Conservation (phyloP, 768 basidiomycete genomes). For the Tubosaeta sp. region DNA sequence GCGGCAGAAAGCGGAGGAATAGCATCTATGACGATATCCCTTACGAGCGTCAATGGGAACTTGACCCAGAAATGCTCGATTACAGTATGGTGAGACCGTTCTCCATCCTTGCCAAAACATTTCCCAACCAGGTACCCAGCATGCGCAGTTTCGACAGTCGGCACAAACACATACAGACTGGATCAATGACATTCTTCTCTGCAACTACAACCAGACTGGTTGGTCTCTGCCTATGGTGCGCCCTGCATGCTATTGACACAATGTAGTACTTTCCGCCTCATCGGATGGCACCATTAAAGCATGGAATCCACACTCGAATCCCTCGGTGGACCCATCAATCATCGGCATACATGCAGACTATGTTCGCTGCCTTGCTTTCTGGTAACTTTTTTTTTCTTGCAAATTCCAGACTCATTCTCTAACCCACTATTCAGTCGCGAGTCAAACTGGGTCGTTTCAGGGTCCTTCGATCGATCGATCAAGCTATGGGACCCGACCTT, state of each 20-base stretch:
- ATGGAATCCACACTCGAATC: slow-evolving; percentile 79
- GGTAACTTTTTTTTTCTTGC: slow-evolving; percentile 36
- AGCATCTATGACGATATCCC: slow-evolving; percentile 38
- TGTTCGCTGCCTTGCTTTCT: slow-evolving; percentile 72
- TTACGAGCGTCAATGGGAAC: slow-evolving; percentile 77
- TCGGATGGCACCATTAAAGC: slow-evolving; percentile 93
- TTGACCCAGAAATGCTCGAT: slow-evolving; percentile 52
- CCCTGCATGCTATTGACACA: slow-evolving; percentile 5
- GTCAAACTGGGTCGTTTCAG: slow-evolving; percentile 86
- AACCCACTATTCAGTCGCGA: slow-evolving; percentile 48
- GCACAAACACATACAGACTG: slow-evolving; percentile 91
- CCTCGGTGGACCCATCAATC: slow-evolving; percentile 55
- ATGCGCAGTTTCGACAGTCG: slow-evolving; percentile 76
- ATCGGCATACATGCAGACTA: slow-evolving; percentile 84
- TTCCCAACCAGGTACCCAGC: slow-evolving; percentile 31
- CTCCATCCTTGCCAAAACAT: neutral
- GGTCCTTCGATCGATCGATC: slow-evolving; percentile 91
- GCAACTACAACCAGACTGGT: slow-evolving; percentile 89
- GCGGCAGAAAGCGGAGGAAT: slow-evolving; percentile 31
- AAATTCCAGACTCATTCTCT: slow-evolving; percentile 11
- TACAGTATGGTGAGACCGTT: slow-evolving; percentile 44
- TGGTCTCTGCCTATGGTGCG: slow-evolving; percentile 20
- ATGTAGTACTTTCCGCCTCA: slow-evolving; percentile 81
- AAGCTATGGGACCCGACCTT: slow-evolving; percentile 87
- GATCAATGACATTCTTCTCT: slow-evolving; percentile 92